Evolutionary conservation across 768 basidiomycete genomes (phyloP).

Genomic region (Omphalotus guepiniiformis): DNA sequence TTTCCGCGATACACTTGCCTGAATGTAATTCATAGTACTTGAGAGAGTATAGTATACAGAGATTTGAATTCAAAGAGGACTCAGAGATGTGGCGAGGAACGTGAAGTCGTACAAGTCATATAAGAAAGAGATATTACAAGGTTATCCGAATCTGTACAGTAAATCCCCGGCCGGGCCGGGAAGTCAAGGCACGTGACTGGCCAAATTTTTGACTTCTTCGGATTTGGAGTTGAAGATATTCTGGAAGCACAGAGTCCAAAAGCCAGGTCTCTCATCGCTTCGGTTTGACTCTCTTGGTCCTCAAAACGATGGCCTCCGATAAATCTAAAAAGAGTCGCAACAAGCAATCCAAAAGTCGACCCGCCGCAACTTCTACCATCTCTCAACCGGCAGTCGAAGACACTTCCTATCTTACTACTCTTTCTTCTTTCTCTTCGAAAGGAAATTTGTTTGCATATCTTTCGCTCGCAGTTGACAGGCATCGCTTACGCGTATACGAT

Average conservation of each 20-base stretch:
- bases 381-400: slow-evolving; percentile 53
- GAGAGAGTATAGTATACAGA: background rate
- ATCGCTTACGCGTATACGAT: slow-evolving; percentile 63
- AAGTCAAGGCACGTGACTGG: too few relatives aligned
- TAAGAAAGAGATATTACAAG: background rate
- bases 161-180: too few relatives aligned
- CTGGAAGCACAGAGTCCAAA: too few relatives aligned
- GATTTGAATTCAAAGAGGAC: background rate
- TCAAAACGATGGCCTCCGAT: background rate
- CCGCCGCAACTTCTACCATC: slow-evolving; percentile 49
- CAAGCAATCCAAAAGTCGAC: slow-evolving; percentile 50
- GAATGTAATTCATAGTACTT: slow-evolving; percentile 47
- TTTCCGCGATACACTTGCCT: slow-evolving; percentile 30
- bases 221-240: too few relatives aligned
- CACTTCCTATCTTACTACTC: slow-evolving; percentile 33
- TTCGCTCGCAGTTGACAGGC: slow-evolving; percentile 67
- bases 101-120: background rate
- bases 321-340: slow-evolving; percentile 42
- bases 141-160: too few relatives aligned
- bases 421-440: slow-evolving; percentile 58
- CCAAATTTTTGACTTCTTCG: too few relatives aligned
- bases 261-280: too few relatives aligned
- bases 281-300: too few relatives aligned
- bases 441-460: slow-evolving; percentile 55
- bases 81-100: background rate